Conservation (phyloP, 2,329 filamentous ascomycete species). For the Ciborinia camelliae region DNA sequence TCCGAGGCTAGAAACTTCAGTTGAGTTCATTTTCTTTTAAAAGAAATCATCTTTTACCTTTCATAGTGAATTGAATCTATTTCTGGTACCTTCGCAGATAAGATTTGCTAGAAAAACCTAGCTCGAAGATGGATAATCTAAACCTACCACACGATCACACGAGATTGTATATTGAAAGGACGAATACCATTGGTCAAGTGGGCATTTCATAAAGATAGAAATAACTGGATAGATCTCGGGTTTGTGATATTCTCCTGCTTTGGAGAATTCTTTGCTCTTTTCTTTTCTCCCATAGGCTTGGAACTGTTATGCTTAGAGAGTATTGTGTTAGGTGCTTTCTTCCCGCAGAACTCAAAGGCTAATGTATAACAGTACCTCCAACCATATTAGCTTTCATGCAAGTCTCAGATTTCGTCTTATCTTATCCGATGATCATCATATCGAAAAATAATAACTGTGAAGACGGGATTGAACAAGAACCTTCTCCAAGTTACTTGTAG, state of each 20-base stretch:
- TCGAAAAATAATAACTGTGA: neutral
- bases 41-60: neutral
- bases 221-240: neutral
- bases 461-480: too few species aligned
- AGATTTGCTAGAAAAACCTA: neutral
- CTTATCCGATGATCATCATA: too few species aligned
- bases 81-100: neutral
- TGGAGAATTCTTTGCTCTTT: neutral
- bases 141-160: neutral
- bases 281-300: neutral
- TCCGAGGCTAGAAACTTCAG: neutral
- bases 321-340: too few species aligned
- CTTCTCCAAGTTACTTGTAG: neutral
- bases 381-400: too few species aligned
- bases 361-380: too few species aligned
- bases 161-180: neutral
- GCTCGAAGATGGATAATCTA: too few species aligned
- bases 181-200: neutral
- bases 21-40: neutral
- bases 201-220: neutral
- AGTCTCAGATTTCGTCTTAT: neutral
- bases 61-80: too few species aligned
- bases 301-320: too few species aligned
- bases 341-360: too few species aligned
- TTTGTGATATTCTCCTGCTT: neutral